Base-by-base conservation (phyloP, 164 flowering plant species). In the Magnolia sinica region DNA sequence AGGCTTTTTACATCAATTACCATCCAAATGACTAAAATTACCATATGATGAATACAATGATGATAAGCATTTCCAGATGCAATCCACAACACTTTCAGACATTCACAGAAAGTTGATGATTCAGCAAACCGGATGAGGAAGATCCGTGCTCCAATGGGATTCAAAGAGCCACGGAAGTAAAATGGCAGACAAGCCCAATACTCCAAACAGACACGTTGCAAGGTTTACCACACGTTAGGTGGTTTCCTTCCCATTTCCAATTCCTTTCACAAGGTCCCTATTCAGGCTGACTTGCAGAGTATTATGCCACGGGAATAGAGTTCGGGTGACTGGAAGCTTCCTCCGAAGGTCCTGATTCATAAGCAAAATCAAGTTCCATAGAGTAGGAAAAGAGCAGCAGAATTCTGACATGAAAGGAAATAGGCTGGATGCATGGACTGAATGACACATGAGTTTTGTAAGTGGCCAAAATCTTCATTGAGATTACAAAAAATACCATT, bases 321-420 rank as follows among this genome's bases (percentile, higher is more conserved):
- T 96, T 18, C 98, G 95, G 27, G 99, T 96, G 68, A 96, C 95
- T 8, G 98, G 99, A 77, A 96, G 96, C 87, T 92, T 96, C 78
- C 99, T 92, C 67, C 97, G 90, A 16, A 96, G 92, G 74, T 96
- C 99, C 99, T 96, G 92, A 80, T 88, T n/a, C 74, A 66, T 64
- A 72, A 73, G 23, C 3, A 37, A 68, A 22, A 14, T 7, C 13
- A 16, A 55, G 14, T 22, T 52, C 20, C 50, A 20, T 18, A 19
- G n/a, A 2, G 23, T 37, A 14, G 18, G 1, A 11, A 24, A 24
- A 22, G 50, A 8, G 19, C 2, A 71, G 11, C 50, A 27, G 67
- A 50, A 27, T 68, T 29, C 29, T 31, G 19, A 18, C 9, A 13
- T 9, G 31, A 67, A 16, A 50, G 18, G 61, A 11, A 11, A 29